These are phyloP conservation scores for Zizania latifolia DNA, from an alignment of 176 grass and related monocot genomes.

Conservation along the genomic window DNA sequence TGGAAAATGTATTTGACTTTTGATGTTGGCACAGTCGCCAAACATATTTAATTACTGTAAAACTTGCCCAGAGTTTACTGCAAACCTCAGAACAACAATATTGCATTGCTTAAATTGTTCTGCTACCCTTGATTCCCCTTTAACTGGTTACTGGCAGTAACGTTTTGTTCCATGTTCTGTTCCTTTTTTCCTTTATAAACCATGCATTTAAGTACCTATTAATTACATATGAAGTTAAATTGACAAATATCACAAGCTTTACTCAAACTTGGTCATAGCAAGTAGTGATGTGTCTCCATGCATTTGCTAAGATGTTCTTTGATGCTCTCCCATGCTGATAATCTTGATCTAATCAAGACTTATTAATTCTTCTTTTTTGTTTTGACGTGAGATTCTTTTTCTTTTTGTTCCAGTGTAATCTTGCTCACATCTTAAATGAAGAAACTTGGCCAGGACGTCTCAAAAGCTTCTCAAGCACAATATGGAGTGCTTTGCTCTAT, in stretches of 20 bases:
- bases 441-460: conserved; percentile 67
- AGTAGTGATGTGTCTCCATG: not conserved
- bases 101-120: conserved; percentile 6
- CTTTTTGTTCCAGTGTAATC: conserved; percentile 68
- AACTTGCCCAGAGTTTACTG: not conserved
- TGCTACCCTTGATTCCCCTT: not conserved
- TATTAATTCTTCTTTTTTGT: no score
- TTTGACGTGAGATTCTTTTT: no score
- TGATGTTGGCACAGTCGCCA: not conserved
- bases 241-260: conserved; percentile 7
- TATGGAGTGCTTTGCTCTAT: conserved; percentile 73
- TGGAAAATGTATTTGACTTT: not conserved
- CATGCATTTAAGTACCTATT: not conserved
- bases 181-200: not conserved
- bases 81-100: not conserved
- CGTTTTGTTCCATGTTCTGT: not conserved
- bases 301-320: not conserved
- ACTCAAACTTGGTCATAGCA: not conserved
- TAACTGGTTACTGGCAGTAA: not conserved
- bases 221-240: conserved; percentile 4
- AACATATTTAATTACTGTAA: not conserved
- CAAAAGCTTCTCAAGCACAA: conserved; percentile 62
- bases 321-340: not conserved
- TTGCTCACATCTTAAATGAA: conserved; percentile 71
- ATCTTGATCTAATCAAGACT: not conserved